Evolutionary conservation across 78 protist species (phyloP).

Genomic region (Trichosphaerium sp.): DNA sequence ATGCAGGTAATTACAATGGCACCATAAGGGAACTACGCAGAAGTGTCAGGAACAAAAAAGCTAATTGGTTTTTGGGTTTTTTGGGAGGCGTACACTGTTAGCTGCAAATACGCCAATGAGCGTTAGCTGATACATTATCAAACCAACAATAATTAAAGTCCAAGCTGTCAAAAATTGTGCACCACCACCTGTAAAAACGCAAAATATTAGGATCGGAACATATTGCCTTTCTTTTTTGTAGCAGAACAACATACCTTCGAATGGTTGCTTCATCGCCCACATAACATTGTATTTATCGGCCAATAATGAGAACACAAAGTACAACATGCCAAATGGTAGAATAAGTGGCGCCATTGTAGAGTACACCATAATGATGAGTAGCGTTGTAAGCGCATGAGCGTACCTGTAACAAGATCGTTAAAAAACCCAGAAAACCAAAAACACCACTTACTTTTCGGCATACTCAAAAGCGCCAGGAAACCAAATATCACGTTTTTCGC

Average conservation of each 20-base stretch:
- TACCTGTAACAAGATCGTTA: constrained; percentile 14
- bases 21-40: too few relatives aligned
- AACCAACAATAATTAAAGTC: constrained; percentile 9
- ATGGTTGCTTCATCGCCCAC: too few relatives aligned
- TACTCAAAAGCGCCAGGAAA: constrained; percentile 3
- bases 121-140: constrained; percentile 30
- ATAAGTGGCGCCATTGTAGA: constrained; percentile 34
- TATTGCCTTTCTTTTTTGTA: too few relatives aligned
- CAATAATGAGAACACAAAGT: constrained; percentile 16
- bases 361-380: too few relatives aligned
- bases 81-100: too few relatives aligned
- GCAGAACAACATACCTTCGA: too few relatives aligned
- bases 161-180: background rate
- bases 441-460: background rate
- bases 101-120: constrained; percentile 50
- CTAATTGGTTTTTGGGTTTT: too few relatives aligned
- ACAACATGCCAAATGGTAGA: constrained; percentile 25
- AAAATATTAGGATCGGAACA: too few relatives aligned
- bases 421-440: background rate
- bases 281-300: constrained; percentile 30
- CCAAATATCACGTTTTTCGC: background rate
- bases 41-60: too few relatives aligned
- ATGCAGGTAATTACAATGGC: too few relatives aligned
- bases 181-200: constrained; percentile 27
- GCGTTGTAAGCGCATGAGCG: too few relatives aligned